phyloP scores from a whole-genome alignment of 306 rosid species.

The Citrullus amarus region DNA sequence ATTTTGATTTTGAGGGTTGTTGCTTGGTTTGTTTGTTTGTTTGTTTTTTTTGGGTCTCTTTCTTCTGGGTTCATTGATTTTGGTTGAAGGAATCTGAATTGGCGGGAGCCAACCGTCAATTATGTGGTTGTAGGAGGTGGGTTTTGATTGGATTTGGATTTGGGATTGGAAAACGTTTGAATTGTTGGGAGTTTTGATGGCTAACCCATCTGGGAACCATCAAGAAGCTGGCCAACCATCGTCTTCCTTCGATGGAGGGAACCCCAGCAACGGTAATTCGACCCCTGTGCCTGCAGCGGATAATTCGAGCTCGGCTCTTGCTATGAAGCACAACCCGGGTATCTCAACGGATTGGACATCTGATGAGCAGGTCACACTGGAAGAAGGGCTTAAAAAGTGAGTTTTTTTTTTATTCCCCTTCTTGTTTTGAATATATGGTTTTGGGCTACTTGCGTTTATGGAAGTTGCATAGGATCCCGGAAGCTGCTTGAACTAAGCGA shows the following conservation, averaged over 20 bases:
- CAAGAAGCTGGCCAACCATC: constrained; percentile 63
- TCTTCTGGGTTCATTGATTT: background rate
- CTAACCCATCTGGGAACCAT: constrained; percentile 57
- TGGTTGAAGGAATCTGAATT: constrained; percentile 19
- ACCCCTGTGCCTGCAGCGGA: constrained; percentile 38
- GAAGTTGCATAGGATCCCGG: background rate
- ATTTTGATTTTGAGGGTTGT: background rate
- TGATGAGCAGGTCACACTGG: constrained; percentile 76
- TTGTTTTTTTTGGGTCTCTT: background rate
- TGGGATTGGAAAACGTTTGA: constrained; percentile 6
- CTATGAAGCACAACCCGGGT: constrained; percentile 93
- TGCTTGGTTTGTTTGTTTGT: background rate
- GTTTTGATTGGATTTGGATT: constrained; percentile 8
- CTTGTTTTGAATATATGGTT: background rate
- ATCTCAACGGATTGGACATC: constrained; percentile 72
- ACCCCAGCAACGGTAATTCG: constrained; percentile 48
- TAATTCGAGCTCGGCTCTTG: constrained; percentile 35
- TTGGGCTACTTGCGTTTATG: background rate
- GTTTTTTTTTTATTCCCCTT: constrained; percentile 8
- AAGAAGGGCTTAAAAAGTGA: constrained; percentile 71
- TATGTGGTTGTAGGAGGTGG: constrained; percentile 21
- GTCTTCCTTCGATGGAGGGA: constrained; percentile 54
- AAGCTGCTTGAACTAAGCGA: background rate
- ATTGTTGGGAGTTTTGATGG: constrained; percentile 33
- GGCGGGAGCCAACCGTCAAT: constrained; percentile 64